Percentiles rank a stretch among this genome's conserved stretches.
phyloP scores from a whole-genome alignment of 306 rosid genomes.

The Trichosanthes truncata region DNA sequence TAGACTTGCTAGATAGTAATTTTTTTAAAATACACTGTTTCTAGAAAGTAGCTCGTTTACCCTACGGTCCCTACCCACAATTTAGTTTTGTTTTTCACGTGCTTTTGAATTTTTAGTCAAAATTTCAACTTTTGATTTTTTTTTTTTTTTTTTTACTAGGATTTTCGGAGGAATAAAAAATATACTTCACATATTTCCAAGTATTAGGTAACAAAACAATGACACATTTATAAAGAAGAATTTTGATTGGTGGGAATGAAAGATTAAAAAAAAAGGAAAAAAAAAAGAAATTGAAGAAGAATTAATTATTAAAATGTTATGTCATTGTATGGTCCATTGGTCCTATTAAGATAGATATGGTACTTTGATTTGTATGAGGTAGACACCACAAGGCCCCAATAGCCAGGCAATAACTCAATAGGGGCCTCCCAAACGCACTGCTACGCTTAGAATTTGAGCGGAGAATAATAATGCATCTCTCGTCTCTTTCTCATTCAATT shows the following conservation, averaged over 20 bases:
- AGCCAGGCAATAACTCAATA: neutral
- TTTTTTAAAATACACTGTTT: no score
- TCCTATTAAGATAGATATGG: neutral
- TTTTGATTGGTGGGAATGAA: neutral
- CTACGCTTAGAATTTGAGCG: neutral
- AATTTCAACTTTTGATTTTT: neutral
- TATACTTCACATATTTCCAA: neutral
- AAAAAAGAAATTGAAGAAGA: neutral
- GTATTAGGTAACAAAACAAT: neutral
- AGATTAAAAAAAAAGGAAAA: neutral
- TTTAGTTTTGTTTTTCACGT: neutral
- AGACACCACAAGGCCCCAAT: neutral
- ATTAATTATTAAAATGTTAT: conserved; percentile 3
- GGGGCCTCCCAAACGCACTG: neutral
- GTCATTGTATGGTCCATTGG: conserved; percentile 8
- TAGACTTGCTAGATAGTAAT: no score
- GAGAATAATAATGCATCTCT: neutral
- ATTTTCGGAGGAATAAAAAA: neutral
- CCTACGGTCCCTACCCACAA: neutral
- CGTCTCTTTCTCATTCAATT: neutral
- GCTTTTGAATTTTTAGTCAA: neutral
- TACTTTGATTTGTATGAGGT: conserved; percentile 3
- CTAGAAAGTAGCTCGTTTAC: neutral
- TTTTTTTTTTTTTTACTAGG: neutral
- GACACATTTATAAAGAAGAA: neutral